phyloP scores from a whole-genome alignment of 2,329 filamentous ascomycete genomes.

The Nothomitra cinnamomea region DNA sequence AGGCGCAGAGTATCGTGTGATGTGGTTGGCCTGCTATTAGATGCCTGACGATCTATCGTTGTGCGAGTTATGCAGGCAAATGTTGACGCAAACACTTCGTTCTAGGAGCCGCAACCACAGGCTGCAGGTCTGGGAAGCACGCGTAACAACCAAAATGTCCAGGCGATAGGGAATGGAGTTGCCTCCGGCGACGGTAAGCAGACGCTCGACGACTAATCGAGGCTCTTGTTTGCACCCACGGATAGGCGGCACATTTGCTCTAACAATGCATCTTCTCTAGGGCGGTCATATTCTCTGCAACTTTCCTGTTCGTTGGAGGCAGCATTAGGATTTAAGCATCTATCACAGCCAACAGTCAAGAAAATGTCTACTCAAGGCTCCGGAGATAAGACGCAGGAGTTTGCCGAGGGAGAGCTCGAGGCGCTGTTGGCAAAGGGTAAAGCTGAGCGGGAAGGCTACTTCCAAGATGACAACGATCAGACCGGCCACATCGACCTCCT shows the following conservation, averaged over 20 bases:
- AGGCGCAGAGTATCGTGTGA: neutral
- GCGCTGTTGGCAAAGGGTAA: neutral
- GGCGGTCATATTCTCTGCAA: neutral
- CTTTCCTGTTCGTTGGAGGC: neutral
- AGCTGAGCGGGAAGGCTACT: neutral
- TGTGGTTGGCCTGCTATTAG: constrained; percentile 1
- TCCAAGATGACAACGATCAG: neutral
- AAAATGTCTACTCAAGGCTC: constrained; percentile 2
- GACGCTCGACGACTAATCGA: neutral
- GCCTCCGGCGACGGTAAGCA: neutral
- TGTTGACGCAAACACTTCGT: neutral
- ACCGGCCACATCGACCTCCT: constrained; percentile 4
- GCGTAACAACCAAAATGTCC: neutral
- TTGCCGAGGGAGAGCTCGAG: neutral
- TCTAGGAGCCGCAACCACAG: neutral
- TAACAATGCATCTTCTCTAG: neutral
- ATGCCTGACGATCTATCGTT: neutral
- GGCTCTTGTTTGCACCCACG: neutral
- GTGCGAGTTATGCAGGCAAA: constrained; percentile 1
- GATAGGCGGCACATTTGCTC: neutral
- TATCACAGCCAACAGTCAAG: neutral
- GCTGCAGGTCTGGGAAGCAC: neutral
- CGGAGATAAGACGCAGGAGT: neutral
- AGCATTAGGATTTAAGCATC: neutral
- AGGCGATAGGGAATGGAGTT: neutral